A percentile compares a stretch with the other conserved stretches of the same genome.
Evolutionary conservation across 1,284 basidiomycete genomes (phyloP).

Genomic region (Cryptococcus jaspeensis): DNA sequence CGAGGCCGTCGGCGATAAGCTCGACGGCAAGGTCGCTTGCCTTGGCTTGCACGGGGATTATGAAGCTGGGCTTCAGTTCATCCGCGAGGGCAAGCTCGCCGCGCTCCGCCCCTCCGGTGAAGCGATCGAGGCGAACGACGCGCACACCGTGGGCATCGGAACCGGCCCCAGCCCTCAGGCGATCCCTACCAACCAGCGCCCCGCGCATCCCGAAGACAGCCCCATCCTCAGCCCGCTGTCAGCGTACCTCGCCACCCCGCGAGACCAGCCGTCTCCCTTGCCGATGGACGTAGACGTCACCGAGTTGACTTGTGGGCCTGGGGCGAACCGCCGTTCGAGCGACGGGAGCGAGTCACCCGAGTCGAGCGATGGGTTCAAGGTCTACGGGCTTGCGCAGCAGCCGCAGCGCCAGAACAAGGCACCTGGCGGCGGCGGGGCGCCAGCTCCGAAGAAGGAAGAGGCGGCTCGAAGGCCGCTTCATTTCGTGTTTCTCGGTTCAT

Average conservation of each 20-base stretch:
- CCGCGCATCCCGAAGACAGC: constrained; percentile 1
- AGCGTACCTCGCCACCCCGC: constrained; percentile 23
- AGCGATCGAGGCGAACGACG: not conserved
- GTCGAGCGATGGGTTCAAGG: constrained; percentile 2
- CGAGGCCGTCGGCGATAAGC: constrained; percentile 62
- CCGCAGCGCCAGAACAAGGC: not conserved
- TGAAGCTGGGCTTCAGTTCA: constrained; percentile 66
- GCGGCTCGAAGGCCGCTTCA: constrained; percentile 60
- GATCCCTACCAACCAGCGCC: not conserved
- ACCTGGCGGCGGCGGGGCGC: not conserved
- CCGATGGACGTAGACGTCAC: constrained; percentile 16
- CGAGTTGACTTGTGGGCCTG: not conserved
- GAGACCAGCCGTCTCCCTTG: constrained; percentile 18
- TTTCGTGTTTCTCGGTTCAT: constrained; percentile 90
- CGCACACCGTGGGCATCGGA: not conserved
- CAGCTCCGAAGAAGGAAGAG: not conserved
- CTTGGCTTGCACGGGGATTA: constrained; percentile 88
- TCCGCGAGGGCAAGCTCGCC: constrained; percentile 53
- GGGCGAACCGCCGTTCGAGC: not conserved
- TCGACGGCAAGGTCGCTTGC: constrained; percentile 68
- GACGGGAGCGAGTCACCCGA: constrained; percentile 22
- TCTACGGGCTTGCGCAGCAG: not conserved
- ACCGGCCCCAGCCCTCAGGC: not conserved
- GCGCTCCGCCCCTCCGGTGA: constrained; percentile 13
- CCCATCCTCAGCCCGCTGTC: constrained; percentile 17